Percentiles rank a stretch among this genome's conserved stretches.
phyloP scores from a whole-genome alignment of 306 rosid genomes.

The Sicyos baderoa region DNA sequence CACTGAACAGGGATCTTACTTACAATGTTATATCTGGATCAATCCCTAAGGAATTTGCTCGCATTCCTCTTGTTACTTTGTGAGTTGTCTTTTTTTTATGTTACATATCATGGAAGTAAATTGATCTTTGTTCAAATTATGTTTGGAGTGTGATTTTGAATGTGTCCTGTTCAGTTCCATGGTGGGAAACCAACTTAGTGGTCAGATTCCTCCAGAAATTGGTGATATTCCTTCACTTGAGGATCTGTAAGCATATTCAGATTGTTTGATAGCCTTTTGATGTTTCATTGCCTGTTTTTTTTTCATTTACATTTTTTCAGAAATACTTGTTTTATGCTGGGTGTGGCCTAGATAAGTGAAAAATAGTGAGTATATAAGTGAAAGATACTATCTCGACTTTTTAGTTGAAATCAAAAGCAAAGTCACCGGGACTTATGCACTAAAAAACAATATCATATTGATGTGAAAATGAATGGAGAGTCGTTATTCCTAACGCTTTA shows the following conservation, averaged over 20 bases:
- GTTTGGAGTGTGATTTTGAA: not conserved
- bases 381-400: no score
- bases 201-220: slow-evolving; percentile 47
- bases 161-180: slow-evolving; percentile 38
- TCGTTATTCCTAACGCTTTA: not conserved
- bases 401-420: no score
- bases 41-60: slow-evolving; percentile 39
- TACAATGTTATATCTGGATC: slow-evolving; percentile 53
- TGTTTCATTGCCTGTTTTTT: not conserved
- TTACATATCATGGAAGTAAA: not conserved
- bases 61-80: slow-evolving; percentile 32
- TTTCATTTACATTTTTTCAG: not conserved
- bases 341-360: no score
- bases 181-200: slow-evolving; percentile 52
- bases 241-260: slow-evolving; percentile 37
- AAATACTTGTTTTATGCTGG: not conserved
- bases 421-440: no score
- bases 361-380: no score
- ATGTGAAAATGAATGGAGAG: no score
- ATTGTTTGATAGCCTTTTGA: not conserved
- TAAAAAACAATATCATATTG: no score
- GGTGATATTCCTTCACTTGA: slow-evolving; percentile 41
- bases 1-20: slow-evolving; percentile 47
- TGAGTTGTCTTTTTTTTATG: slow-evolving; percentile 27
- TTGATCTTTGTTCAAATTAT: not conserved